Evolutionary conservation across 1,139 yeast species (phyloP), one percentile per base, ranked within the genome.

Genomic region (Pichia sp.): DNA sequence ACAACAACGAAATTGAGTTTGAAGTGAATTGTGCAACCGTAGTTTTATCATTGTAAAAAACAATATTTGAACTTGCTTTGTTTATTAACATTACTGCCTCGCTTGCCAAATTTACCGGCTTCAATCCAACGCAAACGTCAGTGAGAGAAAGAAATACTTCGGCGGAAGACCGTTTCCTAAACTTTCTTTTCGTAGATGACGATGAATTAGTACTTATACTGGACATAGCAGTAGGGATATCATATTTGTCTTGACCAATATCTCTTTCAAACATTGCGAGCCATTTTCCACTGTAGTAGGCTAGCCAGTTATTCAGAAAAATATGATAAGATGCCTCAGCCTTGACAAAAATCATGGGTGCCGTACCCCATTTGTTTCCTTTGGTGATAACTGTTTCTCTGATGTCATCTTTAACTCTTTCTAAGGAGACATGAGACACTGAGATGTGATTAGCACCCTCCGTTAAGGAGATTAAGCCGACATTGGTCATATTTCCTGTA

Each of bases 211-310:
- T 7, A 13, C 10, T 5, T 23, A 32, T 31, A 5, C 49, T n/a
- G 13, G 31, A 15, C n/a, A 13, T 23, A 11, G 15, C 10, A 30
- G 32, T 4, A 1, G 40, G 42, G 4, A 41, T 0, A 38, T 51
- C 47, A n/a, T 15, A 26, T n/a, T 47, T 45, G 10, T 58, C 53
- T 5, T 50, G 52, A 8, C 54, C 38, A 26, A 52, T 49, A 5
- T 54, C 49, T 23, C 56, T 51, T 23, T 65, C 71, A 54, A 70
- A 61, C 53, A 64, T 55, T 60, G 63, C 53, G 50, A 84, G 62
- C 90, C 90, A 85, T 31, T 70, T 66, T 0, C 89, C 79, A 62
- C 80, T 78, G 58, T 82, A 83, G 45, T 80, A 81, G 3, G 84
- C 23, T 16, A 72, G 57, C 13, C 78, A 56, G 54, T 80, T 78